Evolutionary conservation across 2,329 filamentous ascomycete genomes (phyloP), one percentile per base, ranked within the genome.

Genomic region (Cladobotryum protrusum): DNA sequence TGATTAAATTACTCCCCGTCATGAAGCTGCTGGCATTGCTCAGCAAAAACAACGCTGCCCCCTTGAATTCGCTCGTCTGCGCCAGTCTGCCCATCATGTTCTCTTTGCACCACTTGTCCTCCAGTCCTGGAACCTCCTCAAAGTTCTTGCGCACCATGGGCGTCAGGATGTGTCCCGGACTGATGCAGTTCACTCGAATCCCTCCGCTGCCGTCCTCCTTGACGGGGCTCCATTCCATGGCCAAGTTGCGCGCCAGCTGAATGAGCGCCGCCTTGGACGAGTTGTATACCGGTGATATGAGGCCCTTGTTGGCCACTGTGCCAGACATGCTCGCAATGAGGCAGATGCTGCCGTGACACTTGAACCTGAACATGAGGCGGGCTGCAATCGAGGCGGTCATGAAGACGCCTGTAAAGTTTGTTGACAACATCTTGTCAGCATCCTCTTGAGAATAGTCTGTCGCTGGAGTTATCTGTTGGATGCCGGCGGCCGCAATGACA

Each of bases 371-470:
- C 77, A 87, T 83, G 64, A 93, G 86, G 47, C 83, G 78, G 32
- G 90, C 90, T 14, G 89, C 87, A n/a, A 88, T 89, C 72, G 92
- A 88, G 24, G 89, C 89, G 55, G 89, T 95, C 78, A 91, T 82
- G 70, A 89, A 87, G 24, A 78, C 83, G 11, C 90, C 91, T 15
- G 83, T 93, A 58, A 95, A 76, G 69, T 96, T 93, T 61, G 91
- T 85, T 59, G 86, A 79, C 67, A 95, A 77, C 74, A 95, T 88
- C 67, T 83, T 79, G 65, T 90, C 82, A 63, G 82, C 81, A 63
- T 88, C 87, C 63, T 85, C 76, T 17, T 86, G 81, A 19, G 80
- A 79, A 63, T 95, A 95, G 45, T 95, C 89, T 47, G 95, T 73
- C 1, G 90, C 89, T 0, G 87, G 71, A 0, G 83, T 89, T 69